phyloP scores from a whole-genome alignment of 2,329 filamentous ascomycete species.

The Fusarium albidum region DNA sequence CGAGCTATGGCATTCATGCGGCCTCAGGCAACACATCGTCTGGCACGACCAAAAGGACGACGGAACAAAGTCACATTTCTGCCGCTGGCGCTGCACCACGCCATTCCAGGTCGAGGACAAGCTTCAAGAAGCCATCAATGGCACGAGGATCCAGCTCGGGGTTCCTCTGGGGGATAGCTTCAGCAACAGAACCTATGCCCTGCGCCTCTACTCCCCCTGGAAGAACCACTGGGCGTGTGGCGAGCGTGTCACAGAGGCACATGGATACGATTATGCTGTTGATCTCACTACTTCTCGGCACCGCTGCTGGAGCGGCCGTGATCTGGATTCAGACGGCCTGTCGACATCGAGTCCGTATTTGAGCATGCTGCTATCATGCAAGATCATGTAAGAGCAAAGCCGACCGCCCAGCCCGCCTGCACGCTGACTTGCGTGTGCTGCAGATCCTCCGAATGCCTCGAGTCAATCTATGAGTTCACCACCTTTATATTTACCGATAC shows the following conservation, averaged over 20 bases:
- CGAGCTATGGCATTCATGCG: conserved; percentile 8
- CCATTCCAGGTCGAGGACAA: conserved; percentile 5
- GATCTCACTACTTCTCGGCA: neutral
- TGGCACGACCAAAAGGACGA: conserved; percentile 4
- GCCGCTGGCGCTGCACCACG: conserved; percentile 11
- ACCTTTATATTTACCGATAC: conserved; percentile 11
- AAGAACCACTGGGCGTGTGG: conserved; percentile 7
- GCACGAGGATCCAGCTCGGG: neutral
- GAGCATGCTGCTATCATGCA: conserved; percentile 7
- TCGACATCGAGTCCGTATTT: conserved; percentile 2
- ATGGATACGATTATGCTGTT: neutral
- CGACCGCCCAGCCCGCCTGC: neutral
- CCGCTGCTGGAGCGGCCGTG: neutral
- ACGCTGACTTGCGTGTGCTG: neutral
- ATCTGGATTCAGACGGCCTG: neutral
- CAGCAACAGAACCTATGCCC: neutral
- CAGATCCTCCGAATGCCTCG: conserved; percentile 10
- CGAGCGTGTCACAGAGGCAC: neutral
- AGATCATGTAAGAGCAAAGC: conserved; percentile 1
- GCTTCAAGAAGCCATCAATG: neutral
- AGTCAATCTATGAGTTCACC: conserved; percentile 6
- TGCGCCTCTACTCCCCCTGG: conserved; percentile 2
- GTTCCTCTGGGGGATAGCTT: neutral
- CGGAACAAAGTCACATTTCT: conserved; percentile 8
- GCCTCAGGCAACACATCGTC: conserved; percentile 11